These are phyloP conservation scores for Gentiana macrophylla DNA, from an alignment of 257 asterid species.

Conservation along the genomic window DNA sequence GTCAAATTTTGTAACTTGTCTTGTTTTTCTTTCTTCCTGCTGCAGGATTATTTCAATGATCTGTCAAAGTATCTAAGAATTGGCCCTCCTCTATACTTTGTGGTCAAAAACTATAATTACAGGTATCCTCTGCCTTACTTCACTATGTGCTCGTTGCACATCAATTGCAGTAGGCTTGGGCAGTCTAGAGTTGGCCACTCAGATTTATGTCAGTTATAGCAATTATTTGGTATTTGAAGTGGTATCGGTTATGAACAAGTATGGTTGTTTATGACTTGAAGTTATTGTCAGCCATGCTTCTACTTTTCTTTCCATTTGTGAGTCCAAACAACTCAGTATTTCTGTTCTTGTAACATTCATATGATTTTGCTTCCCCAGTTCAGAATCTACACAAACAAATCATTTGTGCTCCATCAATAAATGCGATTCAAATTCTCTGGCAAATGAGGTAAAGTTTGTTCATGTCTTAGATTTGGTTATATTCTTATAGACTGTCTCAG, in stretches of 20 bases:
- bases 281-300: too few relatives aligned
- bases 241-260: too few relatives aligned
- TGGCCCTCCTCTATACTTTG: slow-evolving; percentile 95
- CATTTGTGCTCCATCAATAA: slow-evolving; percentile 93
- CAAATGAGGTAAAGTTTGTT: slow-evolving; percentile 63
- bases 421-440: slow-evolving; percentile 84
- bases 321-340: neutral
- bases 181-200: too few relatives aligned
- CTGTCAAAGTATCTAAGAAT: slow-evolving; percentile 75
- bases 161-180: too few relatives aligned
- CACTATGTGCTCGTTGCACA: too few relatives aligned
- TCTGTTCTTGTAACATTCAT: slow-evolving; percentile 17
- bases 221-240: too few relatives aligned
- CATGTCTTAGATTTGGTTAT: slow-evolving; percentile 1
- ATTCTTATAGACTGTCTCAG: neutral
- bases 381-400: slow-evolving; percentile 85
- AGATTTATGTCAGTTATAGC: too few relatives aligned
- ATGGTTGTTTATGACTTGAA: too few relatives aligned
- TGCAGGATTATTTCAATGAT: slow-evolving; percentile 81
- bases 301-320: too few relatives aligned
- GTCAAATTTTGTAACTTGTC: slow-evolving; percentile 4
- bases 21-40: slow-evolving; percentile 6
- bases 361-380: slow-evolving; percentile 36
- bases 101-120: slow-evolving; percentile 79
- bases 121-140: slow-evolving; percentile 32